Percentiles rank a stretch among this genome's conserved stretches.
Conservation (phyloP, 2,329 filamentous ascomycete genomes). For the Cercospora sp. region DNA sequence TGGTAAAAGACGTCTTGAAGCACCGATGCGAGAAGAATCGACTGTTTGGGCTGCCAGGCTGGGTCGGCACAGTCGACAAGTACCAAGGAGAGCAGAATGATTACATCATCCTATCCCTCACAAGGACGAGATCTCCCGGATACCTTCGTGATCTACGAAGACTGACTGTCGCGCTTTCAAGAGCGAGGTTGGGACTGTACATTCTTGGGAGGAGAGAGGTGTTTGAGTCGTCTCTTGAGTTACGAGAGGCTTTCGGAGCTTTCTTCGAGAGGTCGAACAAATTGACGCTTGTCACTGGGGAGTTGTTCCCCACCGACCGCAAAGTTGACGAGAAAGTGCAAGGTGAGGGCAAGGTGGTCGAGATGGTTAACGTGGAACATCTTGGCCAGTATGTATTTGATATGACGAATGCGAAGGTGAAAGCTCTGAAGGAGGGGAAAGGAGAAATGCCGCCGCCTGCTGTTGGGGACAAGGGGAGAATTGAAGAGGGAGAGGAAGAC, state of each 20-base stretch:
- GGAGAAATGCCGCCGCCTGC: conserved; percentile 31
- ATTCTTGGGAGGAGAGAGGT: conserved; percentile 84
- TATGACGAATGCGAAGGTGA: conserved; percentile 77
- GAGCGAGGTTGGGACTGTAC: conserved; percentile 87
- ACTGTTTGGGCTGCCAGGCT: conserved; percentile 84
- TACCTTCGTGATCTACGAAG: conserved; percentile 92
- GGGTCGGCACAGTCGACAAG: conserved; percentile 94
- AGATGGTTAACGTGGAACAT: conserved; percentile 91
- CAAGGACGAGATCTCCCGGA: conserved; percentile 81
- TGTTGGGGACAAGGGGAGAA: conserved; percentile 22
- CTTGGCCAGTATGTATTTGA: conserved; percentile 94
- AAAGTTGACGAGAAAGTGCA: conserved; percentile 47
- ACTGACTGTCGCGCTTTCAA: conserved; percentile 89
- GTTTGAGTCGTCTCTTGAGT: conserved; percentile 85
- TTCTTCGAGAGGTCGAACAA: conserved; percentile 68
- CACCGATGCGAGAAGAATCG: conserved; percentile 81
- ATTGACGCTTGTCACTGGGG: conserved; percentile 76
- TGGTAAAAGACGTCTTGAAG: conserved; percentile 81
- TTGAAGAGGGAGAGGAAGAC: conserved; percentile 38
- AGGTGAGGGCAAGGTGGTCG: conserved; percentile 52
- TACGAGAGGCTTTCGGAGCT: conserved; percentile 80
- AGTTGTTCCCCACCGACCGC: conserved; percentile 74
- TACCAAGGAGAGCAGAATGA: conserved; percentile 99
- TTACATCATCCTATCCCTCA: conserved; percentile 91
- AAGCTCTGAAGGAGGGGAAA: conserved; percentile 53